Conservation (phyloP, 441 rosid species). For the Raphanus hybrid region DNA sequence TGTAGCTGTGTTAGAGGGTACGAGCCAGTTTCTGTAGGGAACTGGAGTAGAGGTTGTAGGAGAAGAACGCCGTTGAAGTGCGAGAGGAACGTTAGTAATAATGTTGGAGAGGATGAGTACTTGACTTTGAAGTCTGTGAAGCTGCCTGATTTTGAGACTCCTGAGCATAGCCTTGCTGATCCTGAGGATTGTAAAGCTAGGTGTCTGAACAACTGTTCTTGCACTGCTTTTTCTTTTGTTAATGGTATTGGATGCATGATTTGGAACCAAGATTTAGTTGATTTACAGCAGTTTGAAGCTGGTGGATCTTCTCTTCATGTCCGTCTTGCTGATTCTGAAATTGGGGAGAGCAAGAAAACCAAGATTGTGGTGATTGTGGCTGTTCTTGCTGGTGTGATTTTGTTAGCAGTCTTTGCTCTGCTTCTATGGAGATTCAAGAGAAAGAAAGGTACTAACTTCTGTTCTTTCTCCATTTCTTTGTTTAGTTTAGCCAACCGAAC, state of each 20-base stretch:
- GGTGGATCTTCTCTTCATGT: conserved; percentile 51
- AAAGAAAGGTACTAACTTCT: conserved; percentile 52
- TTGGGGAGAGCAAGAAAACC: conserved; percentile 48
- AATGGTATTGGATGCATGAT: conserved; percentile 67
- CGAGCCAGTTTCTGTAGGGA: conserved; percentile 52
- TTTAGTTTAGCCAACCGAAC: background rate
- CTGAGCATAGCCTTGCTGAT: conserved; percentile 24
- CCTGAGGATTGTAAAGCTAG: conserved; percentile 45
- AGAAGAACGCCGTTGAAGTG: conserved; percentile 59
- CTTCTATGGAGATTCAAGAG: conserved; percentile 61
- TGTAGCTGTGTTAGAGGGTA: conserved; percentile 78
- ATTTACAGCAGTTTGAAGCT: conserved; percentile 55
- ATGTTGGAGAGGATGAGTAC: conserved; percentile 55
- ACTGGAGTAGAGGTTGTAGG: conserved; percentile 76
- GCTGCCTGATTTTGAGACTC: conserved; percentile 72
- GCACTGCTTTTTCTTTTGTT: conserved; percentile 60
- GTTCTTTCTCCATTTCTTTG: background rate
- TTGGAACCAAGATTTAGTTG: conserved; percentile 69
- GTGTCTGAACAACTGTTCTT: conserved; percentile 70
- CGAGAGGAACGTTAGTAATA: conserved; percentile 45
- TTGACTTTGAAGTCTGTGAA: conserved; percentile 48
- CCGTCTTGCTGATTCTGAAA: conserved; percentile 68
- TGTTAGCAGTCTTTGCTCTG: conserved; percentile 46
- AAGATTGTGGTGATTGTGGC: conserved; percentile 46
- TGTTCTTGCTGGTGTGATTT: conserved; percentile 48